Conservation (phyloP, 192 early-diverging fungal species). For the Coemansia aciculifera region DNA sequence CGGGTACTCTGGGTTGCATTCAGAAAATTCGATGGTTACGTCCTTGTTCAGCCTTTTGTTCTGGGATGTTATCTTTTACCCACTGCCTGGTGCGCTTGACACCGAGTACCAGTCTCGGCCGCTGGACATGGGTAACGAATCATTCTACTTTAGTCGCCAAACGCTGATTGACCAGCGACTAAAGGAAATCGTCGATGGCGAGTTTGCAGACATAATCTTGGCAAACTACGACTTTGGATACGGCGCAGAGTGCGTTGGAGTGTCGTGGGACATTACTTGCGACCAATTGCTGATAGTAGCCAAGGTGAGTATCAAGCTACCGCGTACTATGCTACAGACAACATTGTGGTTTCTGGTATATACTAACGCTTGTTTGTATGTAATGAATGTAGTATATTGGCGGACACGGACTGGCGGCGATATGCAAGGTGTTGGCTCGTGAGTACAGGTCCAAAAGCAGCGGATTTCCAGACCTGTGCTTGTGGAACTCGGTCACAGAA, state of each 20-base stretch:
- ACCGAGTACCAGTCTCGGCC: constrained; percentile 69
- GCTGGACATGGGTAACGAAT: constrained; percentile 65
- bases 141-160: constrained; percentile 62
- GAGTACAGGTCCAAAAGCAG: constrained; percentile 64
- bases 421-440: constrained; percentile 62
- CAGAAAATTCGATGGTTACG: constrained; percentile 62
- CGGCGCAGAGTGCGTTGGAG: constrained; percentile 39
- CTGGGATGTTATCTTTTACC: constrained; percentile 69
- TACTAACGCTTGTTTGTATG: neutral
- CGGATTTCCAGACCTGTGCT: constrained; percentile 71
- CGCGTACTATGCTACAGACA: neutral
- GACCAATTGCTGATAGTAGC: constrained; percentile 32
- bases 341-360: neutral
- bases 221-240: constrained; percentile 23
- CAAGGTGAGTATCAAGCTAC: constrained; percentile 20
- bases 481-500: constrained; percentile 63
- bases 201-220: constrained; percentile 20
- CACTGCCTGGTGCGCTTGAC: constrained; percentile 66
- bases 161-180: constrained; percentile 43
- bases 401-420: constrained; percentile 54
- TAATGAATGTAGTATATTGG: constrained; percentile 59
- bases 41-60: constrained; percentile 68
- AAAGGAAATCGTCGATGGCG: constrained; percentile 27
- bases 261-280: constrained; percentile 42
- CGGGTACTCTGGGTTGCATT: constrained; percentile 65